Evolutionary conservation across 2,329 filamentous ascomycete species (phyloP).

Genomic region (Cryphonectria carpinicola): DNA sequence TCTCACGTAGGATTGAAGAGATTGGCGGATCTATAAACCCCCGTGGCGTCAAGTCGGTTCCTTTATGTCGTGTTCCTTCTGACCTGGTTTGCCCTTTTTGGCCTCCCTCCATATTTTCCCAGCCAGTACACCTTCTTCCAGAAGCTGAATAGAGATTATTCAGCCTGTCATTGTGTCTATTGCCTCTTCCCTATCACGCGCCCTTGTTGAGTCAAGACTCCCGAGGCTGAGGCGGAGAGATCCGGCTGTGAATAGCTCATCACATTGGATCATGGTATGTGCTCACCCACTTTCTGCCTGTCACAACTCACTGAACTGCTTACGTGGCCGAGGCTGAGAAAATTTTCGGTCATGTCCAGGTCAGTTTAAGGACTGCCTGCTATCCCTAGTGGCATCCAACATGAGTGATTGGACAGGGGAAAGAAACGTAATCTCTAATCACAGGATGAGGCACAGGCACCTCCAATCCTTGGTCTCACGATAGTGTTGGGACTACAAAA

Average conservation of each 20-base stretch:
- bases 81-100: background rate
- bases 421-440: background rate
- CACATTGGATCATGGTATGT: background rate
- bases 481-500: background rate
- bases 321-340: background rate
- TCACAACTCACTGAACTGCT: background rate
- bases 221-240: background rate
- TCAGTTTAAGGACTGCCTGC: background rate
- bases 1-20: background rate
- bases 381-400: background rate
- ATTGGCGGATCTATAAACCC: background rate
- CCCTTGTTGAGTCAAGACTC: background rate
- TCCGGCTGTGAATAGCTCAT: background rate
- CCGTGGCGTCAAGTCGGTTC: background rate
- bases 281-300: background rate
- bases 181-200: background rate
- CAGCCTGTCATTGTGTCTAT: background rate
- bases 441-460: background rate
- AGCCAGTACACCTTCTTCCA: background rate
- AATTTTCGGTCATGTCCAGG: background rate
- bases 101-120: background rate
- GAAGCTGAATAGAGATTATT: background rate
- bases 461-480: background rate
- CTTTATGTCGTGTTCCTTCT: background rate
- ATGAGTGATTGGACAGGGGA: background rate